phyloP scores from a whole-genome alignment of 2,329 filamentous ascomycete species.

The Mycosphaerelloides madeirae region DNA sequence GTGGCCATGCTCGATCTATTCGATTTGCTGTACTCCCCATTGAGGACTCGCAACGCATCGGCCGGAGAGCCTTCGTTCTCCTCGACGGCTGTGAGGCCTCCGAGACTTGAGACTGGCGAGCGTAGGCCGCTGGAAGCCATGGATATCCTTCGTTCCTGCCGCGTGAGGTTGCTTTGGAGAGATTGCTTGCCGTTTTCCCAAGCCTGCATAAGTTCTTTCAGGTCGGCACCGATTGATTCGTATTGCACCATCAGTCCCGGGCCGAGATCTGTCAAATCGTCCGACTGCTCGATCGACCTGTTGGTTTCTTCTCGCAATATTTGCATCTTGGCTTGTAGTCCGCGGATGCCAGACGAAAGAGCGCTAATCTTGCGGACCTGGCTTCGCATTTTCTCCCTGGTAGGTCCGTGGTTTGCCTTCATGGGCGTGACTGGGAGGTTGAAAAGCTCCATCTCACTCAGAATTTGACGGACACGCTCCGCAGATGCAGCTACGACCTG shows the following conservation, averaged over 20 bases:
- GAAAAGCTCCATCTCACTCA: constrained; percentile 69
- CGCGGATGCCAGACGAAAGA: constrained; percentile 82
- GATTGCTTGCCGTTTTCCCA: constrained; percentile 67
- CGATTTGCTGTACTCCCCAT: constrained; percentile 54
- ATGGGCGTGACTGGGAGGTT: constrained; percentile 52
- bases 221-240: constrained; percentile 85
- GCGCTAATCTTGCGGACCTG: constrained; percentile 85
- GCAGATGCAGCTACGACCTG: constrained; percentile 58
- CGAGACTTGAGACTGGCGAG: constrained; percentile 52
- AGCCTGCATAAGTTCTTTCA: constrained; percentile 55
- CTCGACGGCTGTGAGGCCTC: constrained; percentile 56
- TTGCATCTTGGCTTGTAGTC: constrained; percentile 90
- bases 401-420: constrained; percentile 55
- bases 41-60: constrained; percentile 73
- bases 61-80: constrained; percentile 54
- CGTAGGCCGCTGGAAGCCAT: constrained; percentile 44
- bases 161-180: constrained; percentile 74
- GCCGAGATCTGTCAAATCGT: constrained; percentile 59
- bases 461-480: constrained; percentile 61
- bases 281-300: constrained; percentile 67
- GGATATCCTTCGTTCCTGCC: constrained; percentile 61
- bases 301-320: constrained; percentile 86
- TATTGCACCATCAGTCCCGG: constrained; percentile 81
- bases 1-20: constrained; percentile 48
- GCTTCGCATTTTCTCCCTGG: constrained; percentile 76